Evolutionary conservation across 768 basidiomycete genomes (phyloP).

Genomic region (Tricholoma sp.): DNA sequence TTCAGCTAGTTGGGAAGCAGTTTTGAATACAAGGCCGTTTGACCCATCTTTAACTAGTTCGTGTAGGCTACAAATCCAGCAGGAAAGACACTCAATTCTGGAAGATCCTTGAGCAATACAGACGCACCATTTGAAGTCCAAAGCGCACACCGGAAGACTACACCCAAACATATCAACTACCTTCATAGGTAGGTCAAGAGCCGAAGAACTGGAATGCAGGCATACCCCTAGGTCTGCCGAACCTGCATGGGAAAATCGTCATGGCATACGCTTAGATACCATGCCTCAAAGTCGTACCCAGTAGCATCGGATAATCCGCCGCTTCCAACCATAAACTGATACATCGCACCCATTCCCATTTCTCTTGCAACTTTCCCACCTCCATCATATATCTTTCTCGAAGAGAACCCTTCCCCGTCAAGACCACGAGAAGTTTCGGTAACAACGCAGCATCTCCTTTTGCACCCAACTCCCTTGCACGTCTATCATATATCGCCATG

Average conservation of each 20-base stretch:
- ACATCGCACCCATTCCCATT: conserved; percentile 77
- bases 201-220: conserved; percentile 87
- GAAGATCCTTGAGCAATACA: not conserved
- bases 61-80: conserved; percentile 47
- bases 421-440: conserved; percentile 75
- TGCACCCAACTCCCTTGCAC: conserved; percentile 31
- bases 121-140: conserved; percentile 74
- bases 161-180: conserved; percentile 99
- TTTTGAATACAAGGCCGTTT: conserved; percentile 80
- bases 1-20: conserved; percentile 59
- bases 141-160: conserved; percentile 87
- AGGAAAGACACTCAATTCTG: not conserved
- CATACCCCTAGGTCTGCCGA: conserved; percentile 91
- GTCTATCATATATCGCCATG: conserved; percentile 62
- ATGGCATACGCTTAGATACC: not conserved
- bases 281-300: conserved; percentile 46
- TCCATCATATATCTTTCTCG: conserved; percentile 68
- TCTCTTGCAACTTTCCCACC: conserved; percentile 51
- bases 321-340: conserved; percentile 85
- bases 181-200: conserved; percentile 96
- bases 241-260: conserved; percentile 36
- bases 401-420: conserved; percentile 89
- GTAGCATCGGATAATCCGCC: conserved; percentile 81
- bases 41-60: conserved; percentile 83
- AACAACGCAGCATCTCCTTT: conserved; percentile 26